Percentiles rank a stretch among this genome's conserved stretches.
phyloP scores from a whole-genome alignment of 805 yeast genomes.

The Metschnikowia dekortorum region DNA sequence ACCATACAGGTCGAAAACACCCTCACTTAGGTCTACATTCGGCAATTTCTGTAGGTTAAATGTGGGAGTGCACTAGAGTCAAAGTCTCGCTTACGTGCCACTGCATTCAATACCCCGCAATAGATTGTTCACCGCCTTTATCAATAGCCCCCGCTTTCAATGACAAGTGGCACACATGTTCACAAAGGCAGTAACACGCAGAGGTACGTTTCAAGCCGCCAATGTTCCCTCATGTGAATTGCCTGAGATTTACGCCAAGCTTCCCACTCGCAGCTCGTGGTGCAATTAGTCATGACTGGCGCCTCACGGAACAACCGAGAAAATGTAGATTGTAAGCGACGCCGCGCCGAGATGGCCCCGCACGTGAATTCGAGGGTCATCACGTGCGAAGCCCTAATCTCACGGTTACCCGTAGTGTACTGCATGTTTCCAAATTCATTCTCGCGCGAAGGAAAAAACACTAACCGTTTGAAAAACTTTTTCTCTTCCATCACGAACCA shows the following conservation, averaged over 20 bases:
- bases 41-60: background rate
- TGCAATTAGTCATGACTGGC: background rate
- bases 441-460: conserved; percentile 1
- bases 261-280: background rate
- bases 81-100: background rate
- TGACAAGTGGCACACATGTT: background rate
- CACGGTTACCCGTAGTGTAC: background rate
- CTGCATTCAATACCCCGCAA: background rate
- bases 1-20: background rate
- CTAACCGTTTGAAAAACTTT: background rate
- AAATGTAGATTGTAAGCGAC: background rate
- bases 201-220: background rate
- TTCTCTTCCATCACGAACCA: conserved; percentile 1
- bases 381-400: conserved; percentile 2
- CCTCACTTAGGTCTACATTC: background rate
- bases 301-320: background rate
- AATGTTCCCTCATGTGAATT: background rate
- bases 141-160: background rate
- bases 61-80: background rate
- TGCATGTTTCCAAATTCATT: background rate
- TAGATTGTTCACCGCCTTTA: background rate
- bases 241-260: background rate
- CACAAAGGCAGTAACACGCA: background rate
- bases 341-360: background rate
- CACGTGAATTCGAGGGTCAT: background rate